Conservation (phyloP, 768 basidiomycete genomes). For the Infundibulicybe gibba region DNA sequence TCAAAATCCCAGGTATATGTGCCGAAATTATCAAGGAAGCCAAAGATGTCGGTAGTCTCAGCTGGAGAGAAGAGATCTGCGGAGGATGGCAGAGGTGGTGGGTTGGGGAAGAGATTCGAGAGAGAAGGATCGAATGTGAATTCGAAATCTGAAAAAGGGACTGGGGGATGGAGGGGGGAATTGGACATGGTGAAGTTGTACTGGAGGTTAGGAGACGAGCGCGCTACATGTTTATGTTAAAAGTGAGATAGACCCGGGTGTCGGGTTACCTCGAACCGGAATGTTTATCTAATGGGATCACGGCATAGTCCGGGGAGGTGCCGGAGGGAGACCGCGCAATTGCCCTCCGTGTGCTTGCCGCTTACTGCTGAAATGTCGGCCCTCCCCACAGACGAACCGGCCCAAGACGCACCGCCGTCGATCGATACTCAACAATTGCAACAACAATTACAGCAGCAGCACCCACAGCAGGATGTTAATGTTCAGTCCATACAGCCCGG, state of each 20-base stretch:
- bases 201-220: constrained; percentile 11
- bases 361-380: constrained; percentile 64
- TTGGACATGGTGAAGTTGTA: constrained; percentile 21
- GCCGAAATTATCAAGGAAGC: constrained; percentile 79
- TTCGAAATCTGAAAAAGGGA: constrained; percentile 65
- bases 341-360: constrained; percentile 14
- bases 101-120: constrained; percentile 55
- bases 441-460: constrained; percentile 41
- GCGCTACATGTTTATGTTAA: constrained; percentile 1
- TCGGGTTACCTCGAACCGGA: constrained; percentile 7
- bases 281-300: no score
- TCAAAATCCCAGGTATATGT: constrained; percentile 57
- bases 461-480: constrained; percentile 27
- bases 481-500: constrained; percentile 11
- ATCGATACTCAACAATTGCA: constrained; percentile 64
- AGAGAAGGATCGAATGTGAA: constrained; percentile 66
- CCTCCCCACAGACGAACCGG: constrained; percentile 70
- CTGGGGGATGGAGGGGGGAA: constrained; percentile 44
- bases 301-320: not conserved
- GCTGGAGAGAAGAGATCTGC: constrained; percentile 76
- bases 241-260: not conserved
- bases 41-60: constrained; percentile 76
- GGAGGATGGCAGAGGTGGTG: constrained; percentile 62
- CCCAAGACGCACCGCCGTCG: constrained; percentile 41
- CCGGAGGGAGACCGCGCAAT: constrained; percentile 3